These are phyloP conservation scores for Pseudonitzschia multiseries DNA, from an alignment of 108 stramenopile species.

Conservation along the genomic window DNA sequence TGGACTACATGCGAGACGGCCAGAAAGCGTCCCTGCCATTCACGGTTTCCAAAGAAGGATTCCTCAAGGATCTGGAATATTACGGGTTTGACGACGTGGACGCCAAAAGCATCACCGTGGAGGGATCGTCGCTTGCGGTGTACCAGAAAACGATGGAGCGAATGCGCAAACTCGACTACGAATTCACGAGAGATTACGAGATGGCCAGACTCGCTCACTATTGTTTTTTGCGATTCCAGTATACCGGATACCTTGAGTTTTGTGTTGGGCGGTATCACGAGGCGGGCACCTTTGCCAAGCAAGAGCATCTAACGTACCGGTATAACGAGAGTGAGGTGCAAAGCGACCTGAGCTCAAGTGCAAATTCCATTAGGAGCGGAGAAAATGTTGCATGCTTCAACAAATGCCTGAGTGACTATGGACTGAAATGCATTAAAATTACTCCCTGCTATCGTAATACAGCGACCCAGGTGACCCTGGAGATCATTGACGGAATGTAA, in stretches of 20 bases:
- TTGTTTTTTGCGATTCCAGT: not conserved
- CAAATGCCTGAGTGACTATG: not conserved
- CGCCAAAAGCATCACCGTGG: not conserved
- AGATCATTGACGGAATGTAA: too few relatives aligned
- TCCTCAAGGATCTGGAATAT: constrained; percentile 10
- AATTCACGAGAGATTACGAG: not conserved
- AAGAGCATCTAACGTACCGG: not conserved
- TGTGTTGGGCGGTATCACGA: not conserved
- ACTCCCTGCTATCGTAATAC: too few relatives aligned
- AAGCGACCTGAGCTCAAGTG: too few relatives aligned
- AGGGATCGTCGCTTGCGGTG: not conserved
- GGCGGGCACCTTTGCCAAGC: not conserved
- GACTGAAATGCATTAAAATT: not conserved
- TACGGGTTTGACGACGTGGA: not conserved
- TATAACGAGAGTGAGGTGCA: too few relatives aligned
- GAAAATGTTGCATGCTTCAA: not conserved
- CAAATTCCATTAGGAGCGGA: too few relatives aligned
- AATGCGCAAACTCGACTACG: not conserved
- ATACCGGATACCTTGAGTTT: not conserved
- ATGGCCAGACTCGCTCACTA: not conserved
- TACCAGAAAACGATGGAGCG: not conserved
- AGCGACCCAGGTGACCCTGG: too few relatives aligned
- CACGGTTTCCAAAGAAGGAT: not conserved
- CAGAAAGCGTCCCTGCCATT: not conserved
- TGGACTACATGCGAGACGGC: constrained; percentile 32